These are phyloP conservation scores for Solanum chaucha DNA, from an alignment of 257 asterid genomes.

Conservation along the genomic window DNA sequence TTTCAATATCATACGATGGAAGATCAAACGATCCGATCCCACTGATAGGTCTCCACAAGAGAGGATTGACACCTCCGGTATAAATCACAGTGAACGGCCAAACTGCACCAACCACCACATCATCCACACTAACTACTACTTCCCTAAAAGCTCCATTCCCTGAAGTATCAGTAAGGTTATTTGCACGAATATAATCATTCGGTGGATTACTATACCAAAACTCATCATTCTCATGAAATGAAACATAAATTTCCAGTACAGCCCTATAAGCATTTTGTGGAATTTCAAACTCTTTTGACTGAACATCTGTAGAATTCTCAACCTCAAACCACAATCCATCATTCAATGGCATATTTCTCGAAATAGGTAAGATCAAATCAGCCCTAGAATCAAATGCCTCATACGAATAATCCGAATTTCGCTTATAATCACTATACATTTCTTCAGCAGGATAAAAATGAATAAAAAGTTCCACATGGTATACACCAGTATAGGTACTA, in stretches of 20 bases:
- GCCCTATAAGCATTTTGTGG: slow-evolving; percentile 53
- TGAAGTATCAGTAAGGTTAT: slow-evolving; percentile 23
- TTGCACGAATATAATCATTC: slow-evolving; percentile 36
- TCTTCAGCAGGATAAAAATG: slow-evolving; percentile 51
- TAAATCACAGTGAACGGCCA: slow-evolving; percentile 78
- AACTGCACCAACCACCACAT: slow-evolving; percentile 34
- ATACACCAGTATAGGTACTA: slow-evolving; percentile 58
- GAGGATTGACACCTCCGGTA: slow-evolving; percentile 78
- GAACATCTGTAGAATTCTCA: slow-evolving; percentile 33
- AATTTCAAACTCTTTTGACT: slow-evolving; percentile 33
- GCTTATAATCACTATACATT: not conserved
- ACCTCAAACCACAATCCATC: slow-evolving; percentile 80
- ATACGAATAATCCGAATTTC: not conserved
- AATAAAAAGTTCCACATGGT: slow-evolving; percentile 48
- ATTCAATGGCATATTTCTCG: slow-evolving; percentile 51
- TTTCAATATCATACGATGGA: slow-evolving; percentile 62
- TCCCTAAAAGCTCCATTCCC: slow-evolving; percentile 85
- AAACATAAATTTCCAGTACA: slow-evolving; percentile 65
- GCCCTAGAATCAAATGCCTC: slow-evolving; percentile 24
- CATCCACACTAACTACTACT: slow-evolving; percentile 46
- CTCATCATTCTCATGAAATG: slow-evolving; percentile 80
- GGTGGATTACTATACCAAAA: slow-evolving; percentile 63
- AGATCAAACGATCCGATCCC: slow-evolving; percentile 78
- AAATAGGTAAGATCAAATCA: slow-evolving; percentile 69
- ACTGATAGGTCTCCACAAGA: slow-evolving; percentile 72